Evolutionary conservation across 208 protist genomes (phyloP), one percentile per base, ranked within the genome.

Genomic region (Trypanosoma theileri): DNA sequence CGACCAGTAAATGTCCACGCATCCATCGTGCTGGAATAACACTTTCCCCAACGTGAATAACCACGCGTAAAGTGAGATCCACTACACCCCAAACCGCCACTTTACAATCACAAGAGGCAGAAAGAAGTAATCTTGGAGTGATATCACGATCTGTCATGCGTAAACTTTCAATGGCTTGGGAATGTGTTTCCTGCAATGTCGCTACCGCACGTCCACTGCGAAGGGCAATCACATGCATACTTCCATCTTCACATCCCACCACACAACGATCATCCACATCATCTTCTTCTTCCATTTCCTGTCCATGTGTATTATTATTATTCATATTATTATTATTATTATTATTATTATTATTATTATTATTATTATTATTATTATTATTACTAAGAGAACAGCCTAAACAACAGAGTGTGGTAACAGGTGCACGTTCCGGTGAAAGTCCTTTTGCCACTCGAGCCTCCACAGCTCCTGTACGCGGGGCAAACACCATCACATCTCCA

Each of bases 401-500:
- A 52, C 86, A 86, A 53, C 81, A 84, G 50, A 93, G 60, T 6
- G 71, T 63, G 0, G 88, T 92, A 11, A 94, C 77, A 19, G 82
- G 80, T 24, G 89, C 92, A 41, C 69, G 81, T 59, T 94, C 86
- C 41, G 84, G 70, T 66, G 84, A 91, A 3, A 97, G 67, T 48
- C 92, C 86, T 48, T 92, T 92, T 31, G 70, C 50, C 14, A 94
- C 75, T 59, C 54, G 69, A 12, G 71, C 16, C 68, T 94, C 85
- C 57, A 82, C 76, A 42, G 84, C 81, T 16, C 87, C 89, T 0
- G 91, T 96, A 64, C 97, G 96, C 41, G 96, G 95, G 55, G 88
- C 88, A 89, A 96, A 98, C 21, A 98, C 70, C 26, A 77, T 80
- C 17, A 99, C 69, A 7, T 84, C 86, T 16, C 86, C 83, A 71